Evolutionary conservation across 2,329 filamentous ascomycete species (phyloP).

Genomic region (Fusarium virguliforme): DNA sequence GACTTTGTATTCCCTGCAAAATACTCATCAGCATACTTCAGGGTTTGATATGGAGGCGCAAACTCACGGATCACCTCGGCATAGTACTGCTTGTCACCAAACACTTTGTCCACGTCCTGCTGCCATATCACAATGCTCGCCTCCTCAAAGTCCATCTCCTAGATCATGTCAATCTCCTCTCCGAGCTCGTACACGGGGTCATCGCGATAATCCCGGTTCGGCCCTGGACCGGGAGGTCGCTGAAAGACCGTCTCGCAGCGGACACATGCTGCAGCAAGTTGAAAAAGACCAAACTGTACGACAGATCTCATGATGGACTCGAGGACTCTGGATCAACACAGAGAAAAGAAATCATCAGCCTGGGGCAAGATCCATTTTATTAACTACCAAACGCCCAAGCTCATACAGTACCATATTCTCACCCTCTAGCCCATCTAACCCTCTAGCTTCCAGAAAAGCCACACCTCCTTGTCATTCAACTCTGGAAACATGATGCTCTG

Average conservation of each 20-base stretch:
- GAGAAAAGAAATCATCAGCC: background rate
- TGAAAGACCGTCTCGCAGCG: constrained; percentile 8
- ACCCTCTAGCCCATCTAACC: background rate
- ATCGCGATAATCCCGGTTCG: constrained; percentile 9
- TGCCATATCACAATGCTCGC: constrained; percentile 10
- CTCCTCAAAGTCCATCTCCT: constrained; percentile 18
- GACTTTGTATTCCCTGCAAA: constrained; percentile 7
- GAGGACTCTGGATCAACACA: background rate
- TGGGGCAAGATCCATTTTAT: background rate
- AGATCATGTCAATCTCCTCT: constrained; percentile 7
- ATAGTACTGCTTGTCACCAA: constrained; percentile 1
- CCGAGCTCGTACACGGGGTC: constrained; percentile 12
- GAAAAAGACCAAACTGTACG: background rate
- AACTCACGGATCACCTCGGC: constrained; percentile 8
- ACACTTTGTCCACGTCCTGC: constrained; percentile 2
- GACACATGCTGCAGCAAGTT: background rate
- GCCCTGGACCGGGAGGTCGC: constrained; percentile 6
- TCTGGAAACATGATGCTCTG: background rate
- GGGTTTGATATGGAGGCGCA: no score
- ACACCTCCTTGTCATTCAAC: background rate
- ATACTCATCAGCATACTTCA: background rate
- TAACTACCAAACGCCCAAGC: background rate
- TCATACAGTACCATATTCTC: background rate
- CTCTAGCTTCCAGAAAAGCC: background rate
- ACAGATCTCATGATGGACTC: background rate